Base-by-base conservation (phyloP, 176 grass and related monocot species). In the Melocanna baccifera region DNA sequence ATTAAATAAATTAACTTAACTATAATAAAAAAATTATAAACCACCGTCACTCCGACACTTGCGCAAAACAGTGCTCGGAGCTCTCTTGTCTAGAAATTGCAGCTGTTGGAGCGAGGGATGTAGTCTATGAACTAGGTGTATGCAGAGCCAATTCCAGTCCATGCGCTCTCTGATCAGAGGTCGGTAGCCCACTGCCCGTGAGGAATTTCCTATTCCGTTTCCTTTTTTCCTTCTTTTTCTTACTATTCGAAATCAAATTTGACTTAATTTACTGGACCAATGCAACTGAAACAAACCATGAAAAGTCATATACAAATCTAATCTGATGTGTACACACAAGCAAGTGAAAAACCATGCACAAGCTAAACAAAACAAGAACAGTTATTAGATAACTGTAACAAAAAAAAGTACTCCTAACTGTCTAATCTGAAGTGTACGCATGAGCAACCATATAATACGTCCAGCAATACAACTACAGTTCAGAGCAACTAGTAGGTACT, bases 361-460 rank as follows among this genome's bases (percentile, higher is more conserved):
- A 10, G 71, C 65, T 67, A 68, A 68, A 28, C n/a, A 84, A 68
- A 76, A 58, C 42, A 25, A 74, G 62, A 40, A 20, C 3, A 43
- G 6, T 18, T 18, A 34, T 65, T 29, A 52, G 37, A 20, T 10
- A 18, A 12, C 9, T 37, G 7, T 16, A 28, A 30, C 4, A 9
- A 56, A 15, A 67, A 67, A 47, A 58, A 45, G 42, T 23, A 9
- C 12, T 19, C 42, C 28, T 11, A 53, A 73, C 32, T 25, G 36
- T 73, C 25, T 67, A 12, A 48, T 59, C 39, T 39, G 86, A 87
- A 20, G 77, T 20, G 32, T 67, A 87, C 25, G 41, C 52, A 18
- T 29, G 51, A 76, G 43, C 71, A 40, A 77, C 79, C 50, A 48
- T 14, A 13, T 46, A 19, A 10, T 7, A 5, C 41, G 16, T 51